Evolutionary conservation across 768 basidiomycete species (phyloP).

Genomic region (Trametes cingulata): DNA sequence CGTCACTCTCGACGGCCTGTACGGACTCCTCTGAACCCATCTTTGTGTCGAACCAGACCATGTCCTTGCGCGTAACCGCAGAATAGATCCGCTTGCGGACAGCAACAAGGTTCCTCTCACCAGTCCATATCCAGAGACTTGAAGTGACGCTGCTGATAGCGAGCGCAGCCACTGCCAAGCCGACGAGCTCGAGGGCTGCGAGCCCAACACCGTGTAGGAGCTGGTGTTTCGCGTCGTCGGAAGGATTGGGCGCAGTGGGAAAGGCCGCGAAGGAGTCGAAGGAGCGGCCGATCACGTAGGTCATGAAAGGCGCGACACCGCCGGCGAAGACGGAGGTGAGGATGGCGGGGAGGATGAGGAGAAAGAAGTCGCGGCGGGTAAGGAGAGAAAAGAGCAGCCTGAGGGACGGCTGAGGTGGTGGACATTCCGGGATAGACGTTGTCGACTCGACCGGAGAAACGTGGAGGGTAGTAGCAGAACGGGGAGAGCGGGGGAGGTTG

Average conservation of each 20-base stretch:
- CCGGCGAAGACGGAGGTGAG: constrained; percentile 63
- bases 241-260: constrained; percentile 42
- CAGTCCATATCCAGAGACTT: constrained; percentile 83
- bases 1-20: constrained; percentile 41
- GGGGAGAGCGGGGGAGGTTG: constrained; percentile 19
- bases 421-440: constrained; percentile 27
- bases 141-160: constrained; percentile 74
- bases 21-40: constrained; percentile 58
- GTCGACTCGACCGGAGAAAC: constrained; percentile 23
- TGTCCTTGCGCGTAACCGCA: constrained; percentile 65
- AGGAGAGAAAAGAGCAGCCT: constrained; percentile 68
- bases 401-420: constrained; percentile 50
- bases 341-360: constrained; percentile 65
- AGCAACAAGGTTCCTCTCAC: constrained; percentile 74
- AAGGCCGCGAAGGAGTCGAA: constrained; percentile 73
- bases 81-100: constrained; percentile 69
- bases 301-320: constrained; percentile 84
- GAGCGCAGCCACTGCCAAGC: constrained; percentile 64
- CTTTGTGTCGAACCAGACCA: constrained; percentile 91
- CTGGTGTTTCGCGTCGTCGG: constrained; percentile 46
- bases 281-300: constrained; percentile 72
- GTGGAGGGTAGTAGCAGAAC: constrained; percentile 23
- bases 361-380: constrained; percentile 52
- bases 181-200: constrained; percentile 66
- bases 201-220: constrained; percentile 60